Percentiles rank a stretch among this genome's conserved stretches.
Evolutionary conservation across 2,329 filamentous ascomycete species (phyloP).

Genomic region (Magnaporthales sp.): DNA sequence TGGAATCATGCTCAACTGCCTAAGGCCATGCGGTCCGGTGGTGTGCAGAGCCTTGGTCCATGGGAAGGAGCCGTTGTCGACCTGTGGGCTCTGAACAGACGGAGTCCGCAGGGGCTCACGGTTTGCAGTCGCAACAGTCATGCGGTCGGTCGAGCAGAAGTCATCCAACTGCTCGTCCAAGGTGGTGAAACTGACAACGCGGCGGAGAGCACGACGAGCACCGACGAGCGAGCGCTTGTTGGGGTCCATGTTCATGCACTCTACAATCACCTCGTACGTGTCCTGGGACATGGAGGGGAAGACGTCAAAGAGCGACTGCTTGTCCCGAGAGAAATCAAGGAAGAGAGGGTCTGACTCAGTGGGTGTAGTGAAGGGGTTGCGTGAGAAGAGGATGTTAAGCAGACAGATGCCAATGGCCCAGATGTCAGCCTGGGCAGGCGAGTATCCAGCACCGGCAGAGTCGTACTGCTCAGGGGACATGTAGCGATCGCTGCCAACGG

Average conservation of each 20-base stretch:
- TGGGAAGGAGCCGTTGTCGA: slow-evolving; percentile 79
- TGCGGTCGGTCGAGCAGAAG: slow-evolving; percentile 77
- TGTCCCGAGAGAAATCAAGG: slow-evolving; percentile 85
- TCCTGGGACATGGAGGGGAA: slow-evolving; percentile 99
- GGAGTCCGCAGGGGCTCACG: slow-evolving; percentile 93
- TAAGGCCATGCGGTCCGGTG: slow-evolving; percentile 59
- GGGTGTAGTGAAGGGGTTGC: slow-evolving; percentile 90
- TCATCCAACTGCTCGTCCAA: slow-evolving; percentile 87
- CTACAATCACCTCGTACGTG: slow-evolving; percentile 85
- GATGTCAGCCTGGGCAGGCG: slow-evolving; percentile 84
- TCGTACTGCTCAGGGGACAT: slow-evolving; percentile 99
- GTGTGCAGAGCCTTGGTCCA: slow-evolving; percentile 88
- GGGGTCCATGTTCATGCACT: slow-evolving; percentile 88
- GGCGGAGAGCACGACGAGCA: slow-evolving; percentile 68
- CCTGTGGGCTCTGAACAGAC: slow-evolving; percentile 79
- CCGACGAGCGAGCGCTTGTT: slow-evolving; percentile 74
- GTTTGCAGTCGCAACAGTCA: slow-evolving; percentile 74
- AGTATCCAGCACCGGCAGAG: slow-evolving; percentile 78
- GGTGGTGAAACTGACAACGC: slow-evolving; percentile 84
- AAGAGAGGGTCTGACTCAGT: slow-evolving; percentile 88
- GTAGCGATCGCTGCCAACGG: slow-evolving; percentile 94
- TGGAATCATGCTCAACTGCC: slow-evolving; percentile 80
- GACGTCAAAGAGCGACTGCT: slow-evolving; percentile 93
- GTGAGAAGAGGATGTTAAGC: slow-evolving; percentile 91
- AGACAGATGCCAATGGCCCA: slow-evolving; percentile 97